Evolutionary conservation across 768 basidiomycete genomes (phyloP), one percentile per base, ranked within the genome.

Genomic region (Galerina marginata): DNA sequence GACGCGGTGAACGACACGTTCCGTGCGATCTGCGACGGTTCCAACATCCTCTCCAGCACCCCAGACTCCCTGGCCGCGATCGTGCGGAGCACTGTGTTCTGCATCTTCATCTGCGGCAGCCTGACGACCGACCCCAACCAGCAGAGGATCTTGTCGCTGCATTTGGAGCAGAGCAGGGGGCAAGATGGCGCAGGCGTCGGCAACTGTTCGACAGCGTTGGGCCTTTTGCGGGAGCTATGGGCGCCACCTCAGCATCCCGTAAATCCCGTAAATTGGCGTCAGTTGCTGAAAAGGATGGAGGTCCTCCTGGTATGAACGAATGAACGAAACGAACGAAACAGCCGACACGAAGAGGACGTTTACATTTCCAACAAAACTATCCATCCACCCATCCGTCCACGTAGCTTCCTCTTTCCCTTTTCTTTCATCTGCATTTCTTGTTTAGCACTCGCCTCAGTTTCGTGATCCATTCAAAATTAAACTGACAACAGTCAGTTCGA

Each of bases 81-180:
- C 26, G 82, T 92, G 58, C 81, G 91, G 40, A 91, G 88, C 74
- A 91, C 91, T 26, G 90, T 93, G 65, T 92, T 93, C 66, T 83
- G 85, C 46, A 86, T 91, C 59, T 92, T 88, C 67, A 82, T 94
- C 53, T 85, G 85, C 61, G 91, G 91, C 1, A 86, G 83, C 63
- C 81, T 93, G 53, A 86, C 89, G 61, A 85, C 87, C 69, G 76
- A 84, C 53, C 59, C 38, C 3, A 55, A 55, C 1, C 75, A 86
- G 61, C 82, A 81, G 53, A 43, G 60, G 2, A 76, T 79, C 61
- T 75, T 93, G 12, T 63, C 74, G 25, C 64, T 66, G 9, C 74
- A 81, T 46, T 76, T 94, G 44, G 67, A 79, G 55, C 80, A 81
- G 54, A 84, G 87, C 66, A 78, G 79, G 39, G 60, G 65, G 50